phyloP scores from a whole-genome alignment of 768 basidiomycete species.

The Rhodotorula sphaerocarpa region DNA sequence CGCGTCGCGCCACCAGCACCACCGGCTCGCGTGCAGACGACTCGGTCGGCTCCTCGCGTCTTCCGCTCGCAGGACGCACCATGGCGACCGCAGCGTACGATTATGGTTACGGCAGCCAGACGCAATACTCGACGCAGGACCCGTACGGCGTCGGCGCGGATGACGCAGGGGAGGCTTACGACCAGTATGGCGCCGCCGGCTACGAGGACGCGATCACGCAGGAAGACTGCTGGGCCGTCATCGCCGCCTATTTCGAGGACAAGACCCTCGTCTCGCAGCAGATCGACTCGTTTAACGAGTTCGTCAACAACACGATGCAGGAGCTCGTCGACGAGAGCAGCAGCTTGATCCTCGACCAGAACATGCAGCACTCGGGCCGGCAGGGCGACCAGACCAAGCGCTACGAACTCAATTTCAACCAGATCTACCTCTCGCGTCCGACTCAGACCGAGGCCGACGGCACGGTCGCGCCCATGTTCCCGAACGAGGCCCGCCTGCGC shows the following conservation, averaged over 20 bases:
- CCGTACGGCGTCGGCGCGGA: not conserved
- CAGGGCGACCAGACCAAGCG: slow-evolving; percentile 58
- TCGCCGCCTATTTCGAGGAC: slow-evolving; percentile 90
- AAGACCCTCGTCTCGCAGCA: slow-evolving; percentile 97
- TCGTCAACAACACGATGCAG: slow-evolving; percentile 98
- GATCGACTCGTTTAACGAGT: slow-evolving; percentile 96
- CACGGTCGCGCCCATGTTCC: slow-evolving; percentile 83
- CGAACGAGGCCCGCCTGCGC: slow-evolving; percentile 87
- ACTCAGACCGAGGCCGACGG: slow-evolving; percentile 94
- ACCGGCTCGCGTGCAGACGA: no score
- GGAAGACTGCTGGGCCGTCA: slow-evolving; percentile 64
- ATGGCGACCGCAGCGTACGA: not conserved
- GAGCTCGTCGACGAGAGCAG: slow-evolving; percentile 94
- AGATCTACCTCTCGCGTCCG: slow-evolving; percentile 91
- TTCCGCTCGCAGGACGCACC: no score
- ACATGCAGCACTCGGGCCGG: slow-evolving; percentile 88
- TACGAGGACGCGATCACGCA: slow-evolving; percentile 31
- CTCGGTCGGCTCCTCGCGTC: no score
- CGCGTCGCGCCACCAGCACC: no score
- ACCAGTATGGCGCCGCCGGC: not conserved
- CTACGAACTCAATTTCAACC: slow-evolving; percentile 93
- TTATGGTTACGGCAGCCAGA: not conserved
- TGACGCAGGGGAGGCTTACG: not conserved
- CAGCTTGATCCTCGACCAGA: slow-evolving; percentile 93
- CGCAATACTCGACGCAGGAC: not conserved